Base-by-base conservation (phyloP, 768 basidiomycete species). In the Asterophora lycoperdoides region DNA sequence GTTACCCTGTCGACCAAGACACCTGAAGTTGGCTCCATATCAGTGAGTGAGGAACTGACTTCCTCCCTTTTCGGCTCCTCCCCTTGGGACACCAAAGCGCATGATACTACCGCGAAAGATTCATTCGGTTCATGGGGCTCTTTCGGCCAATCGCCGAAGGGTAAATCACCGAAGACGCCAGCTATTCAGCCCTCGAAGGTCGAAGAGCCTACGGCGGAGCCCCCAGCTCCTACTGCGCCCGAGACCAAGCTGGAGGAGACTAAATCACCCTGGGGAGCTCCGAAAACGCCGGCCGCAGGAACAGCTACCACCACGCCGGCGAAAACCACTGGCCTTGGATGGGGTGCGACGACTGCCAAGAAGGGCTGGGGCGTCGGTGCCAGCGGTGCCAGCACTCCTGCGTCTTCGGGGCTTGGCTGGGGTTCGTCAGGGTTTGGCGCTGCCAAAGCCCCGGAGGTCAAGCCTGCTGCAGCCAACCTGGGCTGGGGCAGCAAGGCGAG, bases 341-440 rank as follows among this genome's bases (percentile, higher is more conserved):
- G 54, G 54, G 54, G 54, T 36, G 41, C 46, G 11, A 45, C 52
- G 15, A 41, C 44, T n/a, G 10, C 20, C n/a, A 55, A 55, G 32
- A 54, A 54, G 35, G 18, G 41, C 4, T 56, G 49, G 52, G 52
- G 52, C 44, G 13, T 37, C 8, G 37, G 42, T 18, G 30, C 38
- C 11, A 49, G 23, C 8, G 37, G 42, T 18, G 30, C 38, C 11
- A 49, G 23, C 23, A 48, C 50, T 19, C 40, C 53, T 5, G 32
- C 29, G 14, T 40, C 36, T 42, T 49, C 50, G 17, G 37, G 43
- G 20, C 35, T 47, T 14, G 18, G 13, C 26, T 56, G 49, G 49
- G 56, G 53, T 35, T 28, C 47, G 7, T 35, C 53, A 23, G 23
- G 23, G 10, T 55, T 45, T 9, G 47, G 46, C 20, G 43, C 48